Percentiles rank a stretch among this genome's conserved stretches.
phyloP scores from a whole-genome alignment of 805 yeast genomes.

The Jamesozyma jinghongensis region DNA sequence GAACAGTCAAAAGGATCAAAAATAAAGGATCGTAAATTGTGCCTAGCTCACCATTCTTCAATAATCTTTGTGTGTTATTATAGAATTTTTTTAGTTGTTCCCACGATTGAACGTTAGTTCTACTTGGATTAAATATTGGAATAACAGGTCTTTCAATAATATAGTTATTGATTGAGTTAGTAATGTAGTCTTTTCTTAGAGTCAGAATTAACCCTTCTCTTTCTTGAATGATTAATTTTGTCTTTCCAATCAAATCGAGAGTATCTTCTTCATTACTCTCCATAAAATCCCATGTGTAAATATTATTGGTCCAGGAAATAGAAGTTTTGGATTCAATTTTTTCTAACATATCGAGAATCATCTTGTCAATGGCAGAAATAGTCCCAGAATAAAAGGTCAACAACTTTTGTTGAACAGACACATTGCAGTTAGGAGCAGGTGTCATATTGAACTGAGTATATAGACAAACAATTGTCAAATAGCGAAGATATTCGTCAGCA shows the following conservation, averaged over 20 bases:
- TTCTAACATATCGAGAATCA: slow-evolving; percentile 48
- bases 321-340: slow-evolving; percentile 46
- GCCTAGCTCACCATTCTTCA: slow-evolving; percentile 5
- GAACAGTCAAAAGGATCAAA: slow-evolving; percentile 48
- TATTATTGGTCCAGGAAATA: slow-evolving; percentile 56
- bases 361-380: slow-evolving; percentile 46
- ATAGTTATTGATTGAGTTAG: slow-evolving; percentile 38
- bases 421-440: slow-evolving; percentile 37
- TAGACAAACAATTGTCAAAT: slow-evolving; percentile 39
- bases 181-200: slow-evolving; percentile 41
- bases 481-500: slow-evolving; percentile 23
- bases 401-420: slow-evolving; percentile 40
- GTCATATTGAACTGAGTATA: slow-evolving; percentile 43
- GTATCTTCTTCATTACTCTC: slow-evolving; percentile 32
- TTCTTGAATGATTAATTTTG: slow-evolving; percentile 39
- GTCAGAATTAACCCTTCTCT: slow-evolving; percentile 42
- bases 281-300: slow-evolving; percentile 58
- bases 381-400: slow-evolving; percentile 57
- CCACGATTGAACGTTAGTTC: slow-evolving; percentile 19
- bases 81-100: slow-evolving; percentile 26
- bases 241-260: slow-evolving; percentile 39
- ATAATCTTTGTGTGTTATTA: slow-evolving; percentile 9
- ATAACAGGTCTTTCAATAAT: slow-evolving; percentile 21
- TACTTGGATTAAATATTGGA: slow-evolving; percentile 12
- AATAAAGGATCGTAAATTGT: slow-evolving; percentile 63